These are phyloP conservation scores for Solanum hybrid DNA, from an alignment of 305 asterid species.

Conservation along the genomic window DNA sequence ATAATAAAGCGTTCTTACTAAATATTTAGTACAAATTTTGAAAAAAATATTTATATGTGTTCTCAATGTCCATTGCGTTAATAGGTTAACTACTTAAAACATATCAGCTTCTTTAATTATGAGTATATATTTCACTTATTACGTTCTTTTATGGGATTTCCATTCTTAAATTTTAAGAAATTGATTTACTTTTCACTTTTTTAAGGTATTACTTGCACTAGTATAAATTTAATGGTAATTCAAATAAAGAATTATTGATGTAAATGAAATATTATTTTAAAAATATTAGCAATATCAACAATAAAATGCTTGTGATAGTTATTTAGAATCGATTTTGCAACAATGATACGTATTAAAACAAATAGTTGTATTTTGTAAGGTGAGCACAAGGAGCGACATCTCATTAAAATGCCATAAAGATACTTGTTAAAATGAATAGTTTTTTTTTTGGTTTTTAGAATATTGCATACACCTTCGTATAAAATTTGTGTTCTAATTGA, in stretches of 20 bases:
- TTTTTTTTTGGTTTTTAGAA: neutral
- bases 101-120: neutral
- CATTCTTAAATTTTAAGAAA: neutral
- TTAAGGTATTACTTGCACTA: neutral
- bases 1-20: neutral
- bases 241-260: neutral
- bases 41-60: neutral
- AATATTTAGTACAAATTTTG: neutral
- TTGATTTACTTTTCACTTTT: neutral
- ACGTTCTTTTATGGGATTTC: neutral
- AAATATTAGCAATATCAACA: neutral
- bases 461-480: neutral
- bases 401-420: neutral
- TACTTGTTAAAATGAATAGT: neutral
- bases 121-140: neutral
- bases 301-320: neutral
- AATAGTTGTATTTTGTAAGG: neutral
- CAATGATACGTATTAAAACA: neutral
- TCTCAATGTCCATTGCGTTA: neutral
- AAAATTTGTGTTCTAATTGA: neutral
- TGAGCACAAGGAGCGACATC: neutral
- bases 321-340: neutral
- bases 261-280: neutral
- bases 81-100: neutral
- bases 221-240: neutral